A percentile compares a stretch with the other conserved stretches of the same genome.
These are phyloP conservation scores for Neonectria punicea DNA, from an alignment of 2,329 filamentous ascomycete genomes.

Conservation along the genomic window DNA sequence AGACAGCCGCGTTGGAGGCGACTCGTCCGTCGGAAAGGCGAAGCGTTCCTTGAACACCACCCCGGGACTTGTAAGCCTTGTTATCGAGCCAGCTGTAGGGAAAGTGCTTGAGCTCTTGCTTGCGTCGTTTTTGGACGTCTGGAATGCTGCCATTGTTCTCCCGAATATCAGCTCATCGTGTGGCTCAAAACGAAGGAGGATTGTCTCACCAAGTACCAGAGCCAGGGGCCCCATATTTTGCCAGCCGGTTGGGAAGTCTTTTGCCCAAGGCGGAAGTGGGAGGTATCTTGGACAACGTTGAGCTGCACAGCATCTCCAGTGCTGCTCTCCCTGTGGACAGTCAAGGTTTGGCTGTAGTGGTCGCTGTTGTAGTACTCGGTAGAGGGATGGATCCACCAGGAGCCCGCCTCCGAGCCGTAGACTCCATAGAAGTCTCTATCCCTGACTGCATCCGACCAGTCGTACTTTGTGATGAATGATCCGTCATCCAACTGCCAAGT, in stretches of 20 bases:
- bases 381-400: conserved; percentile 27
- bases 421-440: conserved; percentile 27
- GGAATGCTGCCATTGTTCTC: conserved; percentile 22
- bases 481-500: conserved; percentile 23
- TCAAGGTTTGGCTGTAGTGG: conserved; percentile 25
- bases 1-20: conserved; percentile 23
- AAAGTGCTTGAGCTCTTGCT: conserved; percentile 20
- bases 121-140: conserved; percentile 11
- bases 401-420: conserved; percentile 25
- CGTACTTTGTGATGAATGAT: conserved; percentile 25
- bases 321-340: conserved; percentile 25
- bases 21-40: conserved; percentile 24
- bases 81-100: conserved; percentile 26
- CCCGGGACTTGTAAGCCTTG: conserved; percentile 13
- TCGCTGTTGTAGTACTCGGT: conserved; percentile 28
- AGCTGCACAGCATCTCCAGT: conserved; percentile 24
- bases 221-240: conserved; percentile 27
- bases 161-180: background rate
- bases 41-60: conserved; percentile 22
- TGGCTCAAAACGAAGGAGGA: too few relatives aligned
- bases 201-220: conserved; percentile 25
- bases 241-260: conserved; percentile 18
- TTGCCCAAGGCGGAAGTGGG: conserved; percentile 22
- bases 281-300: conserved; percentile 27
- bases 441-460: conserved; percentile 28